phyloP scores from a whole-genome alignment of 768 basidiomycete genomes.

The Daedalea quercina region DNA sequence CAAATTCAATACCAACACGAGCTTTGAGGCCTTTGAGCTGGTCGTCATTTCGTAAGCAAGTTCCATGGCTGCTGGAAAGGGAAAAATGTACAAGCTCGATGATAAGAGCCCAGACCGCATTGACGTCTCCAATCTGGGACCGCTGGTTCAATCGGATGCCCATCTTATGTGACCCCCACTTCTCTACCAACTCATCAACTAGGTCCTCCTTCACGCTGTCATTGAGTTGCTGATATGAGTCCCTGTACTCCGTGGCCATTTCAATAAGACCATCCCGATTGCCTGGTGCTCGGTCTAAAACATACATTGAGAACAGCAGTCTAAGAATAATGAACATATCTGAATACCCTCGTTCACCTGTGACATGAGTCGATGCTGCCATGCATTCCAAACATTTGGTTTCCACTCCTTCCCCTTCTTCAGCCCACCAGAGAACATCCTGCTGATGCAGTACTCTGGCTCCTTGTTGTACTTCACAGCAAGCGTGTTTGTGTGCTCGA shows the following conservation, averaged over 20 bases:
- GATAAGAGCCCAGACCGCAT: neutral
- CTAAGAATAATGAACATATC: neutral
- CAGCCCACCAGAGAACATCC: constrained; percentile 1
- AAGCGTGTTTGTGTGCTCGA: neutral
- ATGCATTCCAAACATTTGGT: constrained; percentile 3
- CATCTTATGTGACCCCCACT: neutral
- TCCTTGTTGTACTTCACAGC: neutral
- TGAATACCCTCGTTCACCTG: neutral
- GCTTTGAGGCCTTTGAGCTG: neutral
- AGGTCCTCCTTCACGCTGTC: neutral
- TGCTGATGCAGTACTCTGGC: neutral
- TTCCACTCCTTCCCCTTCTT: neutral
- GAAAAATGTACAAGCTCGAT: too few species aligned
- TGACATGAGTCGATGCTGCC: neutral
- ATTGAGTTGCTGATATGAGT: neutral
- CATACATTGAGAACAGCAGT: too few species aligned
- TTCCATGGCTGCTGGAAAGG: neutral
- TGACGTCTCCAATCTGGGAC: neutral
- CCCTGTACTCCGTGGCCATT: neutral
- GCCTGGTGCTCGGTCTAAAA: neutral
- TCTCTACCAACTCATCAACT: neutral
- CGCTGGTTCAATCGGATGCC: neutral
- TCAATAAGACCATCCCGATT: neutral
- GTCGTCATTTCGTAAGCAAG: neutral
- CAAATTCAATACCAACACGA: constrained; percentile 1